Evolutionary conservation across 2,329 filamentous ascomycete species (phyloP).

Genomic region (Pseudopyrenochaeta lycopersici): DNA sequence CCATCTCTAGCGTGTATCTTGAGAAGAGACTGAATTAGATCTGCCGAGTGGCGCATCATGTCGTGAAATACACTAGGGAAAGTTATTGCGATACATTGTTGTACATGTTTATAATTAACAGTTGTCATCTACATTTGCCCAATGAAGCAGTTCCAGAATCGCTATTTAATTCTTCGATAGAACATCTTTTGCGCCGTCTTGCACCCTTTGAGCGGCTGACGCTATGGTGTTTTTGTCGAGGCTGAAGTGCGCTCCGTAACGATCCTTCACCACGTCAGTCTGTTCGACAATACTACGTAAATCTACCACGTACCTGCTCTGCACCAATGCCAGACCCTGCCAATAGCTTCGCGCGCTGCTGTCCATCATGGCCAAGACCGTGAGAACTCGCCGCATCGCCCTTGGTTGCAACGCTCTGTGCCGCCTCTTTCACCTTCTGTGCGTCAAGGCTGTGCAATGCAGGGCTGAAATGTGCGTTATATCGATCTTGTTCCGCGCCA

Average conservation of each 20-base stretch:
- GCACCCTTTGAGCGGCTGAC: conserved; percentile 35
- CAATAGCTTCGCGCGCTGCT: conserved; percentile 37
- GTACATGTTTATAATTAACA: conserved; percentile 5
- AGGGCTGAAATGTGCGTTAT: conserved; percentile 38
- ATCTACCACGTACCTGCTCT: conserved; percentile 40
- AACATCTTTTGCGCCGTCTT: conserved; percentile 35
- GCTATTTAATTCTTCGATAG: conserved; percentile 23
- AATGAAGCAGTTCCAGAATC: not conserved
- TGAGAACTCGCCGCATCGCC: conserved; percentile 34
- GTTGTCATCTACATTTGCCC: not conserved
- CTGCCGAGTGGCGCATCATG: not conserved
- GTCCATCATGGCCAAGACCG: conserved; percentile 43
- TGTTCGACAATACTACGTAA: not conserved
- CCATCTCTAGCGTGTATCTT: no score
- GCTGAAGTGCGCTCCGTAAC: conserved; percentile 40
- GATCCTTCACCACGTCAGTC: conserved; percentile 33
- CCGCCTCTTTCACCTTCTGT: conserved; percentile 34
- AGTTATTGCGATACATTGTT: not conserved
- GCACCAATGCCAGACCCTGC: conserved; percentile 41
- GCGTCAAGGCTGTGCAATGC: conserved; percentile 29
- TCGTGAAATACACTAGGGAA: not conserved
- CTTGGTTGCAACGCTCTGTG: conserved; percentile 32
- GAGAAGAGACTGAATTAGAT: no score
- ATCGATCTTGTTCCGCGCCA: conserved; percentile 45
- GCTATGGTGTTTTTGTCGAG: conserved; percentile 27